Evolutionary conservation across 495 filamentous ascomycete genomes (phyloP), one percentile per base, ranked within the genome.

Genomic region (Aspergillus nidulans): DNA sequence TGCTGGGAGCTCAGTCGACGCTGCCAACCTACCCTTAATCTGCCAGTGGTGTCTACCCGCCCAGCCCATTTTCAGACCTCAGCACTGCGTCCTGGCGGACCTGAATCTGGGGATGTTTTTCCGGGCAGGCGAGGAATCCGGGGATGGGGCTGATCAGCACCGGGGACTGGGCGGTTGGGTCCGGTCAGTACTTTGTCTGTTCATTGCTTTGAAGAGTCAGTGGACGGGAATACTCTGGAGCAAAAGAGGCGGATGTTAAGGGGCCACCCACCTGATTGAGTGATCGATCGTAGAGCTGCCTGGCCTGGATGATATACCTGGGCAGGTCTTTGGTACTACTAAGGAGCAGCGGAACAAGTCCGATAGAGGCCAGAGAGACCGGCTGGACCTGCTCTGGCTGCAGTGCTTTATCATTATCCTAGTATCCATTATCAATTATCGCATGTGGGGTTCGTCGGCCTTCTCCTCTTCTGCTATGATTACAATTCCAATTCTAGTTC

Each of bases 371-470:
- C 5, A 36, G 45, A 49, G 28, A 30, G 44, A 34, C 44, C 28
- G 44, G 44, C 28, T 30, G 24, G 21, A 19, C 18, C 9, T 23
- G 20, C 18, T 12, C 10, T 7, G 30, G 8, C 30, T 34, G 30
- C 30, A 6, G 4, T 34, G 30, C 30, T 34, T 34, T 34, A 34
- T 34, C 30, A 34, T 34, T n/a, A n/a, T n/a, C n/a, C n/a, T n/a
- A n/a, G n/a, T n/a, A n/a, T n/a, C 26, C 10, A 24, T 45, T 49
- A 49, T 49, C 45, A 36, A 25, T 25, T 49, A 34, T 49, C 26
- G 45, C n/a, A 49, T 49, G 45, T 49, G 45, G 45, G 45, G 45
- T 49, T 49, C 45, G 45, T 21, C 45, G 45, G 45, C 45, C 18
- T 49, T 21, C 45, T 30, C 44, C 25, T 36, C 45, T 34, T 34